Conservation (phyloP, 1,284 basidiomycete genomes). For the Melampsora americana region DNA sequence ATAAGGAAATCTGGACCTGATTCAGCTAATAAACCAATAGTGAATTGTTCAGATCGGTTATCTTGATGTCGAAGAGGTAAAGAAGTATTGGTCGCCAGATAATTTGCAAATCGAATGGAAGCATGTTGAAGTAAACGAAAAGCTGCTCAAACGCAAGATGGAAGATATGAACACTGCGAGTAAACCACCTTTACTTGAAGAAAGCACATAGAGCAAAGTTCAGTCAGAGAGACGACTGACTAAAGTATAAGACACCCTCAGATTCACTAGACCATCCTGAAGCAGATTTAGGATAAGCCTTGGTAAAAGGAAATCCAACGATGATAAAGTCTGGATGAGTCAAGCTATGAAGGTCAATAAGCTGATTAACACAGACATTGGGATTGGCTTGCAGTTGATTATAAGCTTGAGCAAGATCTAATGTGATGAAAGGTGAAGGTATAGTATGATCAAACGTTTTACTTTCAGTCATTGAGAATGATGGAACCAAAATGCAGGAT, state of each 20-base stretch:
- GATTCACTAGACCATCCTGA: neutral
- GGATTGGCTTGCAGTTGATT: neutral
- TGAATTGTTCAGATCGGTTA: neutral
- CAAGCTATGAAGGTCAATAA: neutral
- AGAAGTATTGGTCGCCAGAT: neutral
- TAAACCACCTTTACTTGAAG: neutral
- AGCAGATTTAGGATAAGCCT: neutral
- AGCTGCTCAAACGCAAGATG: neutral
- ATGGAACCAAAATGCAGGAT: too few relatives aligned
- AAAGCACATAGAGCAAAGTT: neutral
- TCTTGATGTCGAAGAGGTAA: neutral
- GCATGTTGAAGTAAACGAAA: neutral
- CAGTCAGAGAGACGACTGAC: neutral
- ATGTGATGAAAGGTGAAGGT: slow-evolving; percentile 3
- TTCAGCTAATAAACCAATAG: neutral
- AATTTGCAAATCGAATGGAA: neutral
- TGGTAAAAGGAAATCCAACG: slow-evolving; percentile 1
- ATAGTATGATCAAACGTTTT: neutral
- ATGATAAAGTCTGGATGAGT: neutral
- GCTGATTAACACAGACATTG: neutral
- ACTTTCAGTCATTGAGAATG: too few relatives aligned
- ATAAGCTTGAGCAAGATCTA: neutral
- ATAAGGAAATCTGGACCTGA: slow-evolving; percentile 17
- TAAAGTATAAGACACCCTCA: slow-evolving; percentile 6
- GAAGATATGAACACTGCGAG: neutral